Evolutionary conservation across 192 early-diverging fungal species (phyloP).

Genomic region (Backusella mclennaniae): DNA sequence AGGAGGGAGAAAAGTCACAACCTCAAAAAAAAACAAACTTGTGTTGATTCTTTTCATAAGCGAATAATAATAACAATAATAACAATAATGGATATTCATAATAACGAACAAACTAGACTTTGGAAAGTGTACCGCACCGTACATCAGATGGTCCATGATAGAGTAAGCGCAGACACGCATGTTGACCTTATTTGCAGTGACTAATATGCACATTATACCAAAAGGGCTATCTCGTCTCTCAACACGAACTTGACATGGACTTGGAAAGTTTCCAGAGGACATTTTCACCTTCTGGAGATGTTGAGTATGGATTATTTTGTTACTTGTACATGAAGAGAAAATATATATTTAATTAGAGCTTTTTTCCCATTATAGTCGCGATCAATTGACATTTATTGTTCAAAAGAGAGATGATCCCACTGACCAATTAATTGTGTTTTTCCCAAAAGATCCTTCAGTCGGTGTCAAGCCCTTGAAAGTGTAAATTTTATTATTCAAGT

Average conservation of each 20-base stretch:
- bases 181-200: neutral
- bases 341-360: neutral
- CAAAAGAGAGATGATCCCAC: slow-evolving; percentile 76
- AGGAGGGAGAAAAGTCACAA: neutral
- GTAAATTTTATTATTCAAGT: slow-evolving; percentile 43
- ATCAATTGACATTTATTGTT: slow-evolving; percentile 80
- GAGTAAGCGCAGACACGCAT: slow-evolving; percentile 48
- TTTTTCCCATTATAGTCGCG: slow-evolving; percentile 51
- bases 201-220: neutral
- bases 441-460: slow-evolving; percentile 86
- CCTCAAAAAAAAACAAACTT: neutral
- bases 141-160: slow-evolving; percentile 85
- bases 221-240: slow-evolving; percentile 82
- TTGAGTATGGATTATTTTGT: slow-evolving; percentile 60
- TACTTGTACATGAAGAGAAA: neutral
- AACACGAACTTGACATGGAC: slow-evolving; percentile 77
- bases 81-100: neutral
- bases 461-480: slow-evolving; percentile 89
- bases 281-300: slow-evolving; percentile 66
- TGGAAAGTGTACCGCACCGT: slow-evolving; percentile 87
- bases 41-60: neutral
- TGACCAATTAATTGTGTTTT: slow-evolving; percentile 88
- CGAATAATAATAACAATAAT: neutral
- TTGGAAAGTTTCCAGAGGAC: slow-evolving; percentile 74
- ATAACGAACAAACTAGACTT: slow-evolving; percentile 65